Conservation (phyloP, 306 rosid genomes). For the Carpinus fangiana region DNA sequence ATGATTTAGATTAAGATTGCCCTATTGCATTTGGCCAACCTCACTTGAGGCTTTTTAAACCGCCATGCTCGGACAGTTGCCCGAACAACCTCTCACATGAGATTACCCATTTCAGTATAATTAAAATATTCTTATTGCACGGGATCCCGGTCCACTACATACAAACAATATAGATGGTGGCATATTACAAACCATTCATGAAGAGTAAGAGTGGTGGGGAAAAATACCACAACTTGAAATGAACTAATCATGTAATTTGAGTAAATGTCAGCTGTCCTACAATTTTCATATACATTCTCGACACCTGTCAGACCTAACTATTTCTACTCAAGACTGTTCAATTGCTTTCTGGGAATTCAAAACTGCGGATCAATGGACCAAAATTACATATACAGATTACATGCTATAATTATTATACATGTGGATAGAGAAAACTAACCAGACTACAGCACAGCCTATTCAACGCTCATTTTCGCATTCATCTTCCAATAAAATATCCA, state of each 20-base stretch:
- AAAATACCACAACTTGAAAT: constrained; percentile 1
- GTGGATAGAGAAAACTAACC: constrained; percentile 17
- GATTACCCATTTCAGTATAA: too few relatives aligned
- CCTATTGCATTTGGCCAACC: too few relatives aligned
- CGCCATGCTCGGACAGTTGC: too few relatives aligned
- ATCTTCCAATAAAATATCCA: constrained; percentile 15
- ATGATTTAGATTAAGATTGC: too few relatives aligned
- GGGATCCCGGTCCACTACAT: too few relatives aligned
- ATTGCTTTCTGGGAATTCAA: constrained; percentile 2
- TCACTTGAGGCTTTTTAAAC: too few relatives aligned
- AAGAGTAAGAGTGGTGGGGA: not conserved
- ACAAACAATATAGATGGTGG: too few relatives aligned
- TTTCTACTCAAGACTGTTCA: constrained; percentile 29
- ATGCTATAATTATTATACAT: constrained; percentile 41
- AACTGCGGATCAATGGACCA: constrained; percentile 14
- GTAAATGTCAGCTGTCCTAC: constrained; percentile 23
- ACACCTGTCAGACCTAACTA: constrained; percentile 43
- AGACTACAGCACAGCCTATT: constrained; percentile 37
- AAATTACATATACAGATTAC: constrained; percentile 39
- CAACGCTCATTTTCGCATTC: constrained; percentile 22
- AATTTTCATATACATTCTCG: constrained; percentile 42
- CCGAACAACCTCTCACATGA: too few relatives aligned
- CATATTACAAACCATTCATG: not conserved
- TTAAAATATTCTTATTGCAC: too few relatives aligned
- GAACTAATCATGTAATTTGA: constrained; percentile 32